Base-by-base conservation (phyloP, 2,329 filamentous ascomycete species). In the Metarhizium album region DNA sequence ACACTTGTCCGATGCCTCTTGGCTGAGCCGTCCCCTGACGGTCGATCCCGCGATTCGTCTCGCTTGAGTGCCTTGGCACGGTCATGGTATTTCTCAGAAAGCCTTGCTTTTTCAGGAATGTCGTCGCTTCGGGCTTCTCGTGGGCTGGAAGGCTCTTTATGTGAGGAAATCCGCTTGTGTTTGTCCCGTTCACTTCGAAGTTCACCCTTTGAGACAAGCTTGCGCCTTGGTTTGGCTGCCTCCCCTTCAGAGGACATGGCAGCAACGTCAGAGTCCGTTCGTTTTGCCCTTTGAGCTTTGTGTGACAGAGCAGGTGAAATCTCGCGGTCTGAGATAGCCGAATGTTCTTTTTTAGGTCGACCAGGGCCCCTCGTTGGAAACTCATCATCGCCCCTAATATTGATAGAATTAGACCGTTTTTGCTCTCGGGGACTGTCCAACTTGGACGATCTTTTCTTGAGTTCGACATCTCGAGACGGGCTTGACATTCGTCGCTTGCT, bases 161-260 rank as follows among this genome's bases (percentile, higher is more conserved):
- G 54, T 2, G 71, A 71, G 6, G 49, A 40, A 18, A 27, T 42
- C 18, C 80, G 76, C 18, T 79, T 71, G 55, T 81, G 76, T 61
- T 76, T 78, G 49, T 80, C 75, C 18, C 76, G 70, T 59, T 81
- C 78, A 9, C 76, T 77, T 54, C 80, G 78, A 38, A 83, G 64
- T 51, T 84, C 81, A 48, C 75, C 76, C 35, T 81, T 81, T 1
- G 81, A 84, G 20, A 84, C 72, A 11, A 85, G 71, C 59, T 83
- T 85, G 38, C 79, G 72, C 23, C 81, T 69, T 2, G 80, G 80
- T 59, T 83, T 84, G 22, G 71, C 62, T 8, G 75, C 64, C 60
- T 82, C 79, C 2, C 74, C 80, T 59, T 78, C 78, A 33, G 79
- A 82, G 0, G 76, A 79, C 6, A 71, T 66, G 2, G 67, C 71